phyloP scores from a whole-genome alignment of 257 asterid species.

The Solanum pimpinellifolium region DNA sequence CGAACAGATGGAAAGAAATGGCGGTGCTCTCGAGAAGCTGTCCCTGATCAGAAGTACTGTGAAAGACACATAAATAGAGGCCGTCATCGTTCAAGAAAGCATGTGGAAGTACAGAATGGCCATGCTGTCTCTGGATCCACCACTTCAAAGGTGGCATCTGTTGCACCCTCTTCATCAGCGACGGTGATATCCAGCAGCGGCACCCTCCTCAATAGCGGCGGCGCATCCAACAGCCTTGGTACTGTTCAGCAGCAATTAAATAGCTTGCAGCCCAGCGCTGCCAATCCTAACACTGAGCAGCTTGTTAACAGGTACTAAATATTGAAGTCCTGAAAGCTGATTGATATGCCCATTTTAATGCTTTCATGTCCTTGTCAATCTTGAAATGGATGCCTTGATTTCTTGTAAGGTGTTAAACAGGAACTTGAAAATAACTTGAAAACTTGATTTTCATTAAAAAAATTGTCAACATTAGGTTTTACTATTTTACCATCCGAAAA shows the following conservation, averaged over 20 bases:
- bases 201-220: not conserved
- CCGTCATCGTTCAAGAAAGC: constrained; percentile 99
- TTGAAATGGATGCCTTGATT: not conserved
- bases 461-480: not conserved
- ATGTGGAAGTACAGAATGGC: constrained; percentile 98
- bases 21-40: constrained; percentile 99
- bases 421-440: not conserved
- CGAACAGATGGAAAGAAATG: constrained; percentile 98
- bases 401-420: not conserved
- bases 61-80: constrained; percentile 98
- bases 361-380: not conserved
- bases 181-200: constrained; percentile 35
- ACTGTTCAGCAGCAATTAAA: constrained; percentile 37
- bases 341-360: not conserved
- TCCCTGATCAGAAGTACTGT: constrained; percentile 93
- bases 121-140: constrained; percentile 64
- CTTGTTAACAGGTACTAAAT: constrained; percentile 15
- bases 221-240: constrained; percentile 30
- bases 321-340: not conserved
- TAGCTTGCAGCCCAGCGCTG: constrained; percentile 25
- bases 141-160: constrained; percentile 41
- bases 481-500: not conserved
- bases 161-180: constrained; percentile 43
- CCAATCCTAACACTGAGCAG: constrained; percentile 23
- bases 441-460: not conserved